phyloP scores from a whole-genome alignment of 345 rosid genomes.

The Eucalyptus regnans region DNA sequence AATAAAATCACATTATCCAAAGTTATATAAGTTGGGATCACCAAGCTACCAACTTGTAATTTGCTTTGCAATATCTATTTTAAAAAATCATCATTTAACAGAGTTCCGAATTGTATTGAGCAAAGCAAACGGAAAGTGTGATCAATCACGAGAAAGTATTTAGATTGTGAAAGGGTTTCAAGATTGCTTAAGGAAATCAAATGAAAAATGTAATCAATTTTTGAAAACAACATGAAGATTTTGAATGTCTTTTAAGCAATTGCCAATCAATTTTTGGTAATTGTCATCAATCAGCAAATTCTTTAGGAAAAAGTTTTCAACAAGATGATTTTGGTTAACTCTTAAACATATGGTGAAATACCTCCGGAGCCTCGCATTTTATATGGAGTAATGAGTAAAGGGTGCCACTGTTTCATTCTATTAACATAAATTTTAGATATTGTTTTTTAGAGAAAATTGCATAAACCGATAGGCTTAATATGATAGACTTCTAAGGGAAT shows the following conservation, averaged over 20 bases:
- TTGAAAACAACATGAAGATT: no score
- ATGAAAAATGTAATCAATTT: no score
- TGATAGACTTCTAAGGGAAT: background rate
- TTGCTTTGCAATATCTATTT: no score
- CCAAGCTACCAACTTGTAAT: no score
- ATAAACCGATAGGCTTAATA: background rate
- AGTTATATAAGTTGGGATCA: no score
- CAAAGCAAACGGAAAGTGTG: no score
- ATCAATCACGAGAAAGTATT: no score
- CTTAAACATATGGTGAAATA: background rate
- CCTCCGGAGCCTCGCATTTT: background rate
- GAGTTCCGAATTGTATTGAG: no score
- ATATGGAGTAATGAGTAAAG: background rate
- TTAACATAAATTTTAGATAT: background rate
- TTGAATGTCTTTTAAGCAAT: background rate
- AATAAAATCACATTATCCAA: no score
- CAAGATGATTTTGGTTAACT: background rate
- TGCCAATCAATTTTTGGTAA: background rate
- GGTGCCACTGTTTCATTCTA: background rate
- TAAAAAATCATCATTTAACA: no score
- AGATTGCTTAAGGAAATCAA: no score
- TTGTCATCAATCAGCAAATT: background rate
- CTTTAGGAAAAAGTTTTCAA: background rate
- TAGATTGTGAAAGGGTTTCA: no score
- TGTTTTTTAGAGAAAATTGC: background rate